Evolutionary conservation across 495 filamentous ascomycete genomes (phyloP), one percentile per base, ranked within the genome.

Genomic region (Penicillium arizonense): DNA sequence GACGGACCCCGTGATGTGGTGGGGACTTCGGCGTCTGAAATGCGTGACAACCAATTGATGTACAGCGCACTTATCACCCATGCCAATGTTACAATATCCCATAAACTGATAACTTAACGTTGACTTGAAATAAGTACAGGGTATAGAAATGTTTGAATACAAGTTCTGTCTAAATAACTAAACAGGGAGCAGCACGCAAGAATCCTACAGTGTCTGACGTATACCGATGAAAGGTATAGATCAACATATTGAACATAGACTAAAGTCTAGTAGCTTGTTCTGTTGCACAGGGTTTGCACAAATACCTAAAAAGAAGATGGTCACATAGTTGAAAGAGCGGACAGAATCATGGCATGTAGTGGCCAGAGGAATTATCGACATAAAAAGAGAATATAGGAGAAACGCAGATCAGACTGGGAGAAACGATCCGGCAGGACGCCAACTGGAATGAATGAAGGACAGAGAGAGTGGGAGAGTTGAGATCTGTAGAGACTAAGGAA

Each of bases 281-380:
- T 64, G 48, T 44, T 58, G 53, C 53, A 44, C 43, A 38, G 6
- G 6, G 28, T 5, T 47, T 16, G 53, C 54, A 56, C 56, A 59
- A 61, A 48, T 53, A 55, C 36, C 33, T 30, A 54, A 39, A 32
- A 18, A 46, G 30, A 57, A 53, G 53, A 45, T 51, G 32, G 47
- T 59, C 53, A 54, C 47, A 37, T 28, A 50, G 44, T 55, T 44
- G 28, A 56, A 53, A 41, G 52, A 47, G 43, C 32, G 23, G 26
- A 20, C 24, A 55, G 23, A 28, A 37, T 34, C 52, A 53, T 12
- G 58, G 41, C 52, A 54, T 39, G 37, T 50, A 23, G 51, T 54
- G 24, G 20, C 52, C 34, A 52, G 52, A 46, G 30, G 23, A 51
- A 62, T 63, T 61, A 60, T 65, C 36, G 58, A 67, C 54, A 67